A percentile compares a stretch with the other conserved stretches of the same genome.
These are phyloP conservation scores for Erigeron philadelphicus DNA, from an alignment of 140 eudicot species.

Conservation along the genomic window DNA sequence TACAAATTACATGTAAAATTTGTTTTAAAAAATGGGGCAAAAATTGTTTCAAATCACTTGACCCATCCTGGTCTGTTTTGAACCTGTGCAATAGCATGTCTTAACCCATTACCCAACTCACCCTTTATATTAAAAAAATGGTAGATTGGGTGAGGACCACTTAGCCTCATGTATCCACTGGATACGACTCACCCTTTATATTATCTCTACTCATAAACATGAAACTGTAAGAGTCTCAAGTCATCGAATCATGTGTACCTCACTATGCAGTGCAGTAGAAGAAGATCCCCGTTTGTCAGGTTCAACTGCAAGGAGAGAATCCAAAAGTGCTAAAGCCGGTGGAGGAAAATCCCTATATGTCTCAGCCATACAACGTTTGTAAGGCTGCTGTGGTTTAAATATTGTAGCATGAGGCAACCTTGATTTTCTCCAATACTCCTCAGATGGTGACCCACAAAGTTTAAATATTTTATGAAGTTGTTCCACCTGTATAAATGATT, in stretches of 20 bases:
- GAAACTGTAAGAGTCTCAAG: not conserved
- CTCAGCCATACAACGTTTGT: constrained; percentile 50
- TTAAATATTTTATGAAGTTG: constrained; percentile 86
- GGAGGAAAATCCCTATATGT: constrained; percentile 64
- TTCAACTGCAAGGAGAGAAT: constrained; percentile 69
- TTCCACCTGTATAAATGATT: constrained; percentile 48
- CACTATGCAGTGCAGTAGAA: constrained; percentile 65
- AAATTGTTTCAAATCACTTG: no score
- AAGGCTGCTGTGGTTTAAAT: constrained; percentile 66
- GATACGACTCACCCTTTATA: no score
- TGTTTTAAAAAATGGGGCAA: no score
- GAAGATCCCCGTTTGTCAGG: constrained; percentile 59
- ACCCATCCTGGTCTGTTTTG: no score
- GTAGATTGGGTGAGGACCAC: no score
- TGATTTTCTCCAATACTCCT: constrained; percentile 75
- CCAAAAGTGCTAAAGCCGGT: constrained; percentile 55
- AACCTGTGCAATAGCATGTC: no score
- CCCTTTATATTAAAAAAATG: no score
- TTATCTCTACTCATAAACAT: not conserved
- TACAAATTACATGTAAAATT: no score
- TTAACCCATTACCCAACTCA: no score
- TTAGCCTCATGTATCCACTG: no score
- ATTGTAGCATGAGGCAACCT: constrained; percentile 61
- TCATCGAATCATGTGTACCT: constrained; percentile 37
- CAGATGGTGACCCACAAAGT: constrained; percentile 94